These are phyloP conservation scores for Wickerhamomyces silvicola DNA, from an alignment of 805 yeast species.

Conservation along the genomic window DNA sequence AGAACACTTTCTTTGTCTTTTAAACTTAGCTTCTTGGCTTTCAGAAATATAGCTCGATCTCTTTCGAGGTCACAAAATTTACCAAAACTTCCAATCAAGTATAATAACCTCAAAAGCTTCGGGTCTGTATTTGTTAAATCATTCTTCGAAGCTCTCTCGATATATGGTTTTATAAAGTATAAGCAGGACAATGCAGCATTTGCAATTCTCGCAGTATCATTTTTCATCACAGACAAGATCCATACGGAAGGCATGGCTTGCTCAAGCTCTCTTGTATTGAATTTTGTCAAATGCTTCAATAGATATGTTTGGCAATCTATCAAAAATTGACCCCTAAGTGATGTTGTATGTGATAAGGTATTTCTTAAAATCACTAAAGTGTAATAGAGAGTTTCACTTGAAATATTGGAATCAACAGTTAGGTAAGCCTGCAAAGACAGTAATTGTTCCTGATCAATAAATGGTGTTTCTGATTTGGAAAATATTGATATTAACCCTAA, in stretches of 20 bases:
- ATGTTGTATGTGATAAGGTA: constrained; percentile 36
- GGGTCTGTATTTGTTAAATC: constrained; percentile 31
- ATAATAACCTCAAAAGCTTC: constrained; percentile 49
- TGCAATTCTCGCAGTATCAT: constrained; percentile 42
- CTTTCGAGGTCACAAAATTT: constrained; percentile 57
- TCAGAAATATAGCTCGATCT: constrained; percentile 32
- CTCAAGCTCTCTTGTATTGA: constrained; percentile 53
- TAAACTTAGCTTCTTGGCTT: constrained; percentile 32
- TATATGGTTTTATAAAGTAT: constrained; percentile 40
- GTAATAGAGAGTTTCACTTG: constrained; percentile 37
- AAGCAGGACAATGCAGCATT: constrained; percentile 63
- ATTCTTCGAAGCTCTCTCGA: constrained; percentile 23
- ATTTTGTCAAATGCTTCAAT: constrained; percentile 52
- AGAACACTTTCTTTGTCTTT: constrained; percentile 47
- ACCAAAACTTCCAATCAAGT: constrained; percentile 66
- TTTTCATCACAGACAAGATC: constrained; percentile 41
- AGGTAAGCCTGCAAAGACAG: constrained; percentile 59
- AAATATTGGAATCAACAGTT: constrained; percentile 38
- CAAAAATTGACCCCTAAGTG: constrained; percentile 46
- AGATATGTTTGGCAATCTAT: constrained; percentile 43
- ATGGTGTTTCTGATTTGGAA: constrained; percentile 43
- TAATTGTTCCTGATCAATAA: constrained; percentile 63
- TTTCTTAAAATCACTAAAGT: constrained; percentile 49
- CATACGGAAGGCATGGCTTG: constrained; percentile 71
- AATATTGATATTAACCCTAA: constrained; percentile 51